Base-by-base conservation (phyloP, 331 rosid species). In the Stylosanthes scabra region DNA sequence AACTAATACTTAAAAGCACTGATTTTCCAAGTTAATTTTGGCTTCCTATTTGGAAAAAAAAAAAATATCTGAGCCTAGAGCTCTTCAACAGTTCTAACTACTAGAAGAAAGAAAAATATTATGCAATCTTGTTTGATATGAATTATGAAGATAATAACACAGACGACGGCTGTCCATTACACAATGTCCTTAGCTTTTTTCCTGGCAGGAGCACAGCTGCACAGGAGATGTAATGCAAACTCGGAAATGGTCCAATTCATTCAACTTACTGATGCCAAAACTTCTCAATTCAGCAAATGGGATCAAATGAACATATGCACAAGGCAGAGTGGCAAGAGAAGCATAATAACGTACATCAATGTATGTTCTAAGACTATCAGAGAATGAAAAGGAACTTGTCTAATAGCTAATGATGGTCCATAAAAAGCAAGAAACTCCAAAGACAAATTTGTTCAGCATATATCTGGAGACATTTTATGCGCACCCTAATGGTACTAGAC, bases 1-100 rank as follows among this genome's bases (percentile, higher is more conserved):
- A 51, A 10, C 62, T 66, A 15, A 41, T 39, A 59, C 13, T 45
- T 31, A 15, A 62, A 60, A 44, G 20, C 13, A 69, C 45, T 29
- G 55, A 44, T 29, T 61, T 27, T 40, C 54, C 56, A 76, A 76
- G 25, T 59, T 34, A 7, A 44, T 68, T 47, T 58, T 27, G 27
- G 15, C 45, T 25, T 47, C 50, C 34, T 7, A 10, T 50, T 27
- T 9, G 75, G 8, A n/a, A 12, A 4, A 52, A 51, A n/a, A 12
- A 4, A 52, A 51, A 62, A 40, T 7, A 5, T 11, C 11, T 64
- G 45, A 12, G 8, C 4, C 44, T 70, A 62, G 54, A 31, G 61
- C 54, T 51, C 14, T 51, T 51, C 39, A 16, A 14, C 62, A 34
- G 14, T 62, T 73, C 37, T 34, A 39, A 37, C 49, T 14, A 31